Evolutionary conservation across 768 basidiomycete species (phyloP), one percentile per base, ranked within the genome.

Genomic region (Suillus subaureus): DNA sequence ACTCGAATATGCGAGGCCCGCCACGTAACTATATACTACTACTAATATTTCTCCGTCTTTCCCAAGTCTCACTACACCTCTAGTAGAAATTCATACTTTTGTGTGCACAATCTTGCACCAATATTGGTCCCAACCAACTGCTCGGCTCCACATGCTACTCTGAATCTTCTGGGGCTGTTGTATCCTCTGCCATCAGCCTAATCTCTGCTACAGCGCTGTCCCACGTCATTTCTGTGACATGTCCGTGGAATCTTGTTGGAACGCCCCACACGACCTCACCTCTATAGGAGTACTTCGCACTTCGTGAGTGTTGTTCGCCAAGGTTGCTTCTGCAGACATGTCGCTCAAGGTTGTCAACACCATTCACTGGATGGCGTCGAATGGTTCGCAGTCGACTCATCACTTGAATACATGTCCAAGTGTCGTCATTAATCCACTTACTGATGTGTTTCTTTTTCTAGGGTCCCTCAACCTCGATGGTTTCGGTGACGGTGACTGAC

Each of bases 351-450:
- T 89, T 70, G 85, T 88, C 76, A 86, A 87, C 71, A 79, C 84
- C 54, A 86, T 87, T 52, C 84, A 82, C 61, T 89, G 89, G 4
- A 77, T 87, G 72, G 75, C 81, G 23, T 79, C 82, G 18, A 91
- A 88, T 70, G 90, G 89, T 71, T 80, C 72, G 6, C 74, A 75
- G 56, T 82, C 83, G 13, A 83, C 83, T 16, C 79, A 43, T 89
- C 63, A 73, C 84, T 33, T 93, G 13, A 13, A 39, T 39, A 26
- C 89, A 92, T 70, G 92, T 93, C 92, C 92, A 68, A 62, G 88
- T 81, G n/a, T 52, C 28, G 31, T 52, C 12, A 56, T 62, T 52
- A 42, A 23, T 49, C 42, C 67, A 18, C 28, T 54, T 28, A 31
- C 52, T 28, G 52, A 54, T 31, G 28, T 16, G 2, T 18, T 52